Evolutionary conservation across 2,329 filamentous ascomycete genomes (phyloP), one percentile per base, ranked within the genome.

Genomic region (Lasiodiplodia gonubiensis): DNA sequence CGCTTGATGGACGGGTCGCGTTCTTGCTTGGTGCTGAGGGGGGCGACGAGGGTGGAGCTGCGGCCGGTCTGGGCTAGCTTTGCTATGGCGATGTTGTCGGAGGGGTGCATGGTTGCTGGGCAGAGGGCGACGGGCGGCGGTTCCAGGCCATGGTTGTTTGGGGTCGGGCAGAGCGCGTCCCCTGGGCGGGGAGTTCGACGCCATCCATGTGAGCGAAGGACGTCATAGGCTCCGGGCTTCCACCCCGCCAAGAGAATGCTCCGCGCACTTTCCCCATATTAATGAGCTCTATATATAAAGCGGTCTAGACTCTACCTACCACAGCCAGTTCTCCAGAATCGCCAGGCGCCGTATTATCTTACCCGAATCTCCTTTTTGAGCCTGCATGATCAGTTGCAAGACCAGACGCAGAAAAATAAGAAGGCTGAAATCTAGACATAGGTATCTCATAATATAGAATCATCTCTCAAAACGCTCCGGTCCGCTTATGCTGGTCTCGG

Each of bases 1-100:
- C 71, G 74, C 66, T 75, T 77, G 42, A 46, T 10, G 11, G 72
- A 69, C 12, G 71, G 64, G 53, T 46, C 27, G 57, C 57, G 42
- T 30, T 33, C 23, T 5, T 57, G 55, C 37, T 68, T 65, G 59
- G 60, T 51, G 51, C 30, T 37, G 57, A 60, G 48, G 23, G 68
- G 18, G 14, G 68, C 66, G 66, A 53, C 53, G 46, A 53, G 68
- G 39, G 51, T 64, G n/a, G 49, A 42, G 68, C 55, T 61, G 60
- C 52, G 65, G 48, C 65, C 48, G 48, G 65, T 39, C 37, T 60
- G 54, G 53, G 54, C 48, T 60, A 67, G 65, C 37, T 61, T 67
- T 14, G 65, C 21, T 6, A 67, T 37, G 33, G 54, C 48, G 54
- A 39, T 51, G 39, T 42, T 48, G 12, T 49, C 64, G 53, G 64